Percentiles rank a stretch among this genome's conserved stretches.
Evolutionary conservation across 371 early-diverging fungal species (phyloP).

Genomic region (Blakeslea trispora): DNA sequence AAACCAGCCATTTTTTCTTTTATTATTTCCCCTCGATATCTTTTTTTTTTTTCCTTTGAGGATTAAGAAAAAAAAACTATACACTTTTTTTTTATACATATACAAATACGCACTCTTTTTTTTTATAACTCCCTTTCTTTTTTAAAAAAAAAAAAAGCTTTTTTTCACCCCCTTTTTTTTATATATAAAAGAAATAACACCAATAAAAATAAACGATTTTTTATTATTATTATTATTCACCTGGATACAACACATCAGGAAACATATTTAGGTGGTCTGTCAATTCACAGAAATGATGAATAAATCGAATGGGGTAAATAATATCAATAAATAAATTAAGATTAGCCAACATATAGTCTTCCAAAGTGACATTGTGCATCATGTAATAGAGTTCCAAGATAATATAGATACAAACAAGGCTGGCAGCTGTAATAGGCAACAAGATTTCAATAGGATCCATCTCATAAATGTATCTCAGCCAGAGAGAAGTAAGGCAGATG

Average conservation of each 20-base stretch:
- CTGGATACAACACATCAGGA: slow-evolving; percentile 31
- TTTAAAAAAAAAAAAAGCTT: too few relatives aligned
- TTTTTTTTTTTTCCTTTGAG: too few relatives aligned
- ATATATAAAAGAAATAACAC: neutral
- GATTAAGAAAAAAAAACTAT: too few relatives aligned
- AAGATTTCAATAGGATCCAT: slow-evolving; percentile 38
- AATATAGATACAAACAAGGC: slow-evolving; percentile 36
- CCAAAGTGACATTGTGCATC: slow-evolving; percentile 35
- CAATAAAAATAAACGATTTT: too few relatives aligned
- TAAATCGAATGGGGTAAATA: slow-evolving; percentile 48
- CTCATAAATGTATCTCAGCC: slow-evolving; percentile 19
- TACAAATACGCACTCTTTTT: too few relatives aligned
- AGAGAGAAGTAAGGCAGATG: slow-evolving; percentile 18
- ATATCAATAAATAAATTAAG: slow-evolving; percentile 46
- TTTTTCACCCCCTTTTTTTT: too few relatives aligned
- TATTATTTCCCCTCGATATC: too few relatives aligned
- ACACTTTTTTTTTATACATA: too few relatives aligned
- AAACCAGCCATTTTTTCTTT: slow-evolving; percentile 13
- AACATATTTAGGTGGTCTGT: slow-evolving; percentile 38
- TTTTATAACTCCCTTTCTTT: too few relatives aligned
- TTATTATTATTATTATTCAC: neutral
- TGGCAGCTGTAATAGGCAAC: slow-evolving; percentile 33
- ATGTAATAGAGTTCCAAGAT: slow-evolving; percentile 47
- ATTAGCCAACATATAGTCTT: slow-evolving; percentile 49
- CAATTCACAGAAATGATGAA: slow-evolving; percentile 54